Evolutionary conservation across 2,329 filamentous ascomycete species (phyloP), one percentile per base, ranked within the genome.

Genomic region (Beauveria rudraprayagi): DNA sequence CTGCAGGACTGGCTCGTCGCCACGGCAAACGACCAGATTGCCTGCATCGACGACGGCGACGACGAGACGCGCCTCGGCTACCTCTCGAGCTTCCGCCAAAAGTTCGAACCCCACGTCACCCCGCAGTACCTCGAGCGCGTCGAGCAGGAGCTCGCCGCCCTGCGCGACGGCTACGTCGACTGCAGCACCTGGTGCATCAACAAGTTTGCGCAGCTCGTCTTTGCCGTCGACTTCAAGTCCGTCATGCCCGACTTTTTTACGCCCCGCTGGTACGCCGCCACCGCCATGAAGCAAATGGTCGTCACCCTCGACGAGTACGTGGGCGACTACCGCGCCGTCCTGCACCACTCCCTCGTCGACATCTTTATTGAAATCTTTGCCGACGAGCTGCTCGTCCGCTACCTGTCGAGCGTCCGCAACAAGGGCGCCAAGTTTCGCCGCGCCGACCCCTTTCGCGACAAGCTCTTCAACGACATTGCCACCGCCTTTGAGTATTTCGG

Each of bases 11-110:
- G 93, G 92, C 87, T 99, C 61, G 87, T 99, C 58, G 92, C 94
- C 51, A 91, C 95, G 61, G 94, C 95, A 67, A 99, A 99, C 76
- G 94, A 99, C 76, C 94, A 99, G 74, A 97, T 99, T 71, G 92
- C 92, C 61, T 97, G 92, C 74, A 96, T 99, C 69, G 94, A 97
- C 73, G 95, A 97, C 70, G 89, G 89, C 66, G 88, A 91, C 63
- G 88, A 90, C 58, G 85, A 86, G 58, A 85, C 84, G 63, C 86
- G 88, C 37, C 78, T 89, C 28, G 90, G 89, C 34, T 97, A 97
- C 76, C 82, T 97, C 55, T 88, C 90, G 4, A 88, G 88, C 69
- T 97, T 97, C 83, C 86, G 86, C 67, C 85, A 87, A 67, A 91
- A 94, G 69, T 89, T 95, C 70, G 89, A 91, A 70, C 82, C 89